Base-by-base conservation (phyloP, 108 stramenopile genomes). In the Skeletonema costatum region DNA sequence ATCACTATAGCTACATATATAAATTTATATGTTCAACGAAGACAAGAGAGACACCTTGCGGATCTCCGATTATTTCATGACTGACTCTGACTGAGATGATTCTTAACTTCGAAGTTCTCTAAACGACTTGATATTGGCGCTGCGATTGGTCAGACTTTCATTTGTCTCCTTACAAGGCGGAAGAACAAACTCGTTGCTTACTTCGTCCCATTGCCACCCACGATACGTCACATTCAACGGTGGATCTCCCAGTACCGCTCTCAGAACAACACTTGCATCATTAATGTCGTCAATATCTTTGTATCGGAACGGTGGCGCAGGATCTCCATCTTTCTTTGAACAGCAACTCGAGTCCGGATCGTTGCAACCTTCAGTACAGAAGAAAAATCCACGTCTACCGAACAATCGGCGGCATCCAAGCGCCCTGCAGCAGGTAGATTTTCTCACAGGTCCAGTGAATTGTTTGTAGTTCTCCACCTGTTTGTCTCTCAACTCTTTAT, bases 261-360 rank as follows among this genome's bases (percentile, higher is more conserved):
- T 51, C 8, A 87, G 63, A 1, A 87, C 60, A 12, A 74, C 62
- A 0, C 84, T 78, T 8, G 87, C 84, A 71, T 87, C 82, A 59
- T 73, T 79, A 13, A 83, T 82, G 69, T 87, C 87, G 63, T 87
- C 87, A 51, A 83, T 75, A 61, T 87, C 87, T 64, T 63, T 53
- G 14, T 80, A 64, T 12, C 25, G 30, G 32, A 82, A 85, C 50
- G 87, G 84, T 32, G 80, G 83, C 14, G 80, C 82, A 61, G 84
- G 87, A 58, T 85, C 84, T 42, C 82, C 78, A 39, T 48, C 44
- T 42, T 72, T 83, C 61, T 74, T 78, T 9, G 73, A 53, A 42
- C 59, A 80, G 71, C 76, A 72, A 29, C 48, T 42, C 17, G 66
- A 60, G 33, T 63, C 32, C 10, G 65, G 66, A 16, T 70, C 67